Conservation (phyloP, 805 yeast species). For the Wickerhamomyces mucosus region DNA sequence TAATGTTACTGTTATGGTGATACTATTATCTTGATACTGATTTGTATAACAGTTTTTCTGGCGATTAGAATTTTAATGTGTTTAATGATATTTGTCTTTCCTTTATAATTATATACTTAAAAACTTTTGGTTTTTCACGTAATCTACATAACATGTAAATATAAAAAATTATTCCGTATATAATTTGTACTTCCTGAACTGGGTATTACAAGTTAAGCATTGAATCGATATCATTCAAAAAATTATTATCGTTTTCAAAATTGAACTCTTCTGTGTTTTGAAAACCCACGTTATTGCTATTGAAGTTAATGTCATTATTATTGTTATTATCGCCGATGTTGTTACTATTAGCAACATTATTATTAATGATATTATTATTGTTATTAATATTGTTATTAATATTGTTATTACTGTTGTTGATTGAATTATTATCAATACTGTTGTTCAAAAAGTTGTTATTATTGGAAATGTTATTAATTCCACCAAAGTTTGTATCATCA, state of each 20-base stretch:
- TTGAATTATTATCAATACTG: neutral
- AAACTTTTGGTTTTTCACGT: neutral
- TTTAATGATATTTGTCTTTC: neutral
- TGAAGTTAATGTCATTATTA: constrained; percentile 1
- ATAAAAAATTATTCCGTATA: constrained; percentile 1
- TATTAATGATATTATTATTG: neutral
- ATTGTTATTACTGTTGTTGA: constrained; percentile 2
- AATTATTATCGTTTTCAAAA: constrained; percentile 10
- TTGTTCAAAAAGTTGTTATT: neutral
- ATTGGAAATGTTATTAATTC: neutral
- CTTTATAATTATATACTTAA: too few relatives aligned
- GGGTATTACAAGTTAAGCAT: constrained; percentile 8
- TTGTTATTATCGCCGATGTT: neutral
- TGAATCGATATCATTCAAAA: constrained; percentile 19
- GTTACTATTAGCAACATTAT: neutral
- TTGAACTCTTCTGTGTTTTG: constrained; percentile 4
- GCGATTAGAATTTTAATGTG: neutral
- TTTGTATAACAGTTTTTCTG: neutral
- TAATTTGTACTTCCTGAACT: neutral
- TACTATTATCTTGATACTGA: constrained; percentile 23
- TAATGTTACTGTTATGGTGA: constrained; percentile 89
- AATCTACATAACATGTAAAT: neutral
- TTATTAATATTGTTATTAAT: constrained; percentile 1
- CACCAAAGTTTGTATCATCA: constrained; percentile 14
- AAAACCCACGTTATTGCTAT: too few relatives aligned